These are phyloP conservation scores for Cystoderma amianthinum DNA, from an alignment of 768 basidiomycete species.

Conservation along the genomic window DNA sequence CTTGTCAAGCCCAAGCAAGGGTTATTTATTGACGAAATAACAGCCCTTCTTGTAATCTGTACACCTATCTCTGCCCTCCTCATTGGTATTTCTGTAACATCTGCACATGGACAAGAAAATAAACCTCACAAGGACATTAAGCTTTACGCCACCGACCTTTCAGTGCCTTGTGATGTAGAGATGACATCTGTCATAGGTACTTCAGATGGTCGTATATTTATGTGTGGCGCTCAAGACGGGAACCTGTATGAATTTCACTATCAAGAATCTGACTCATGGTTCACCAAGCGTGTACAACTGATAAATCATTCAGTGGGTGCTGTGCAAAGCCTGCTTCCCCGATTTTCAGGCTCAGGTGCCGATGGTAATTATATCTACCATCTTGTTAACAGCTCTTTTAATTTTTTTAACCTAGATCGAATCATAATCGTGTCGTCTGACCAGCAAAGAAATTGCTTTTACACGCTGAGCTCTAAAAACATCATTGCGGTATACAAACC, in stretches of 20 bases:
- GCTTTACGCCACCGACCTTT: conserved; percentile 86
- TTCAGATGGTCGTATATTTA: conserved; percentile 81
- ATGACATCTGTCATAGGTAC: conserved; percentile 84
- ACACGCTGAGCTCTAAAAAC: conserved; percentile 63
- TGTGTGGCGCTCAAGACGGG: conserved; percentile 81
- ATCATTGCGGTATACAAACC: conserved; percentile 64
- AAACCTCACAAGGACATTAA: conserved; percentile 64
- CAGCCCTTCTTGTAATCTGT: conserved; percentile 82
- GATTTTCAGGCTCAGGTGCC: conserved; percentile 52
- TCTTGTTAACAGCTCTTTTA: not conserved
- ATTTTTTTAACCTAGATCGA: conserved; percentile 44
- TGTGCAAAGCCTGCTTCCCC: conserved; percentile 73
- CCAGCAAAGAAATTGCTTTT: conserved; percentile 62
- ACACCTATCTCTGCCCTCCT: conserved; percentile 80
- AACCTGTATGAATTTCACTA: conserved; percentile 91
- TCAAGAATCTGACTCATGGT: conserved; percentile 88
- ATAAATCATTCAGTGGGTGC: conserved; percentile 83
- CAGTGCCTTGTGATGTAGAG: conserved; percentile 69
- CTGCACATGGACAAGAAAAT: conserved; percentile 32
- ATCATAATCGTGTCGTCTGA: conserved; percentile 67
- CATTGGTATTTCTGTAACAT: conserved; percentile 66
- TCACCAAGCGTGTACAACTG: conserved; percentile 78
- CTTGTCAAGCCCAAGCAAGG: conserved; percentile 80
- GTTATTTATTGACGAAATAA: conserved; percentile 92
- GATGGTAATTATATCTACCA: conserved; percentile 46